Evolutionary conservation across 1,284 basidiomycete species (phyloP), one percentile per base, ranked within the genome.

Genomic region (Malassezia nana): DNA sequence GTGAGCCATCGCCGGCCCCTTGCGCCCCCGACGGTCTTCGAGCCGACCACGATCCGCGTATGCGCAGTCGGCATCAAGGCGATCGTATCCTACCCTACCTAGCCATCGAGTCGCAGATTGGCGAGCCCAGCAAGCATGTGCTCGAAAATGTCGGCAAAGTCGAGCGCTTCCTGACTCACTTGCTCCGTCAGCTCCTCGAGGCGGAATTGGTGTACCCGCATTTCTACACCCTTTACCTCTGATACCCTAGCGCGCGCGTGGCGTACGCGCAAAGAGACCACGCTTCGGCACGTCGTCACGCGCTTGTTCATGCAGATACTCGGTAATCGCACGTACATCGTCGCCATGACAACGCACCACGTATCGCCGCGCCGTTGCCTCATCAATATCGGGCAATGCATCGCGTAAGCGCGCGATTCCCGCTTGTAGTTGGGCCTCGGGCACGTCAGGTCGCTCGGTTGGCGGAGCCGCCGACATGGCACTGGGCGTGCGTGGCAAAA

Each of bases 81-180:
- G n/a, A 33, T 35, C 54, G 50, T 10, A 77, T 99, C 25, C 77
- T 99, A n/a, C 88, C 88, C 0, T 82, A 83, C n/a, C 85, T 96
- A 52, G 82, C 84, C 63, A 90, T 99, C 70, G 92, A 99, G 75
- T 89, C 85, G 69, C 89, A 94, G 76, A 92, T 99, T 47, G 94
- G 94, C 0, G 88, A 95, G 78, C 79, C 85, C 25, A 90, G 95
- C 72, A 94, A 91, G 63, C 91, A 96, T 77, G 87, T 94, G 2
- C 75, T 99, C 63, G 87, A 89, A 74, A 98, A 99, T 64, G 94
- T 98, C 16, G 90, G 88, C 3, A 84, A 94, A 60, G 88, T 99
- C 29, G 94, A 98, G 76, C 80, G 85, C 52, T 98, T 98, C 74
- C 87, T 96, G 46, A 84, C 89, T 72, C 90, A 98, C 65, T 85